These are phyloP conservation scores for Sonneratia caseolaris DNA, from an alignment of 345 rosid species.

Conservation along the genomic window DNA sequence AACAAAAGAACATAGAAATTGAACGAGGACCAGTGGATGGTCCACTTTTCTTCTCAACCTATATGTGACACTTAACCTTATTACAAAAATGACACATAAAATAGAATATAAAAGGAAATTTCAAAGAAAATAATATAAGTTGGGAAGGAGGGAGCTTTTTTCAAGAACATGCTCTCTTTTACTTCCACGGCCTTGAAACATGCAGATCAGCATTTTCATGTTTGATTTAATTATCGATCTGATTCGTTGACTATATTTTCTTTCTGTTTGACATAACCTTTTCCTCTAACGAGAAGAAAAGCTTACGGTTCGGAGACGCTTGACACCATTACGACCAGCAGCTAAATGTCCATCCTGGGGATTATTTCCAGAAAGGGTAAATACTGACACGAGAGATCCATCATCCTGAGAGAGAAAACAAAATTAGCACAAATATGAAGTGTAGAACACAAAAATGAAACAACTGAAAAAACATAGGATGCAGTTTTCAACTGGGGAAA, in stretches of 20 bases:
- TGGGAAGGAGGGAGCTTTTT: neutral
- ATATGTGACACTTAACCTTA: neutral
- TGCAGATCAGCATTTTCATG: neutral
- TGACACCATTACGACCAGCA: constrained; percentile 94
- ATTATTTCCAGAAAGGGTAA: constrained; percentile 64
- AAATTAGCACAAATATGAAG: neutral
- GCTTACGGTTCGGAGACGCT: constrained; percentile 95
- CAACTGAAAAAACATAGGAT: neutral
- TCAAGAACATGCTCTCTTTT: neutral
- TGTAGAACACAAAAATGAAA: neutral
- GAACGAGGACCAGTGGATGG: neutral
- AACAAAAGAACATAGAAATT: neutral
- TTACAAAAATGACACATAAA: neutral
- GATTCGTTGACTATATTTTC: neutral
- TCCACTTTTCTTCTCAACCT: neutral
- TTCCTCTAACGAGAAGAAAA: neutral
- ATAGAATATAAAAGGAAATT: neutral
- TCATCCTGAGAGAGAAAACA: constrained; percentile 56
- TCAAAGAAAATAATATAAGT: neutral
- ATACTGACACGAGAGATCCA: constrained; percentile 87
- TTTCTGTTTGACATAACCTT: neutral
- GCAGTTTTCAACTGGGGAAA: neutral
- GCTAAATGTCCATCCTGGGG: constrained; percentile 86
- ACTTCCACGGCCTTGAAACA: neutral
- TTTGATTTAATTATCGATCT: neutral